These are phyloP conservation scores for Pleoardoris graminearum DNA, from an alignment of 2,329 filamentous ascomycete genomes.

Conservation along the genomic window DNA sequence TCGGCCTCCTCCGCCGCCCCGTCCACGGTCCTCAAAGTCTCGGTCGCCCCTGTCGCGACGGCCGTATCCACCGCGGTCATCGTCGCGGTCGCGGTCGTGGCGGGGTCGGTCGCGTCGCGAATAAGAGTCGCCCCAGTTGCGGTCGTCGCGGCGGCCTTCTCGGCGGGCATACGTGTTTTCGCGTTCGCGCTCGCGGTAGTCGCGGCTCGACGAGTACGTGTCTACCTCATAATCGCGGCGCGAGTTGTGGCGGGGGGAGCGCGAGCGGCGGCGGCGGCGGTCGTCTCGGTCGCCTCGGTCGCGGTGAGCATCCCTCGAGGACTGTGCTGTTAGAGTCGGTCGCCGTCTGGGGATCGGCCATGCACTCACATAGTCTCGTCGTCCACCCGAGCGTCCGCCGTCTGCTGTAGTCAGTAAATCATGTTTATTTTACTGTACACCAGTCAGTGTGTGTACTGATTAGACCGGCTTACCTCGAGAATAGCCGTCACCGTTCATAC, in stretches of 20 bases:
- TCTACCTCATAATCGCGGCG: constrained; percentile 75
- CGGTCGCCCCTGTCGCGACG: constrained; percentile 44
- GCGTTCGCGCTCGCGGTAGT: constrained; percentile 88
- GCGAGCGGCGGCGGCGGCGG: constrained; percentile 69
- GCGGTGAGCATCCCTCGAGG: constrained; percentile 36
- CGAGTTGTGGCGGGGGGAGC: constrained; percentile 77
- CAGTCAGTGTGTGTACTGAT: constrained; percentile 44
- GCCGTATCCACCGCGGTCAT: constrained; percentile 36
- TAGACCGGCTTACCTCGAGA: constrained; percentile 66
- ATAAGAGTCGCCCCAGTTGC: constrained; percentile 64
- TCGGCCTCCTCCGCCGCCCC: constrained; percentile 33
- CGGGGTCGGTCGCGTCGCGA: constrained; percentile 41
- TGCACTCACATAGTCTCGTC: constrained; percentile 46
- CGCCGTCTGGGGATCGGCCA: constrained; percentile 13
- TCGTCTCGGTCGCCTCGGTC: constrained; percentile 12
- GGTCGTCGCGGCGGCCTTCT: constrained; percentile 53
- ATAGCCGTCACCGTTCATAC: constrained; percentile 86
- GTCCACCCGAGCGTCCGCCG: constrained; percentile 42
- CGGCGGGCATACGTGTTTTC: constrained; percentile 86
- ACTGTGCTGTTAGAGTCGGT: constrained; percentile 33
- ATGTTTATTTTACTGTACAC: constrained; percentile 33
- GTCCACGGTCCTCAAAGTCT: constrained; percentile 59
- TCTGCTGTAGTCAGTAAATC: constrained; percentile 42
- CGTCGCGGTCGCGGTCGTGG: constrained; percentile 39
- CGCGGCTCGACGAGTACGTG: constrained; percentile 89